Base-by-base conservation (phyloP, 352 stramenopile genomes). In the Phytophthora chlamydospora region DNA sequence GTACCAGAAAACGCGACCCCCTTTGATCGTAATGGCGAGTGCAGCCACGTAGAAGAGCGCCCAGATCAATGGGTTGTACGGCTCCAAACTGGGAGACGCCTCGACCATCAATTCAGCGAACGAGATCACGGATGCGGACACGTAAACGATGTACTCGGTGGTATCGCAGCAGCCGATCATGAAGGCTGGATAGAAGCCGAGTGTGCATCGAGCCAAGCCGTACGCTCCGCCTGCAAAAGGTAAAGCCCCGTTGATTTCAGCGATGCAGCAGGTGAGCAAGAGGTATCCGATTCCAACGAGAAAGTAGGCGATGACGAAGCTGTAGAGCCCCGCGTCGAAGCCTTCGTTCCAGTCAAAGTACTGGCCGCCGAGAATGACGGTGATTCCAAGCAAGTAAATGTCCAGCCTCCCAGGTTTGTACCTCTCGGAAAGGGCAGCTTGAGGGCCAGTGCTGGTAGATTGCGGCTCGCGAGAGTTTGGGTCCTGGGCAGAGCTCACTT, bases 81-180 rank as follows among this genome's bases (percentile, higher is more conserved):
- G 39, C 1, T 56, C 14, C 13, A 72, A 19, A 0, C 19, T 34
- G 7, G 64, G 58, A 0, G 33, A 14, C 8, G 13, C 46, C 5
- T 67, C 39, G 11, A 78, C 36, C 24, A 82, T 58, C 35, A 84
- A 71, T 31, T 68, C 50, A 2, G 36, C 48, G 9, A 84, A 41
- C 3, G 58, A 40, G 10, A 76, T 34, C 7, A 63, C 58, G 1
- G 62, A 64, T 6, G 61, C 55, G 13, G 66, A 54, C 24, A 76
- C 66, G 54, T 76, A 76, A 38, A 57, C 39, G 17, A 71, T 75
- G 44, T 76, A 73, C 49, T 75, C 61, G 17, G 74, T 51, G 8
- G 61, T 47, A 36, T 75, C 69, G 34, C 45, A 68, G 47, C 62
- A 68, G 2, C 62, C 67, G 36, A 75, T 73, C 43, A 72, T 58